A percentile compares a stretch with the other conserved stretches of the same genome.
Conservation (phyloP, 768 basidiomycete genomes). For the Suillus luteus region DNA sequence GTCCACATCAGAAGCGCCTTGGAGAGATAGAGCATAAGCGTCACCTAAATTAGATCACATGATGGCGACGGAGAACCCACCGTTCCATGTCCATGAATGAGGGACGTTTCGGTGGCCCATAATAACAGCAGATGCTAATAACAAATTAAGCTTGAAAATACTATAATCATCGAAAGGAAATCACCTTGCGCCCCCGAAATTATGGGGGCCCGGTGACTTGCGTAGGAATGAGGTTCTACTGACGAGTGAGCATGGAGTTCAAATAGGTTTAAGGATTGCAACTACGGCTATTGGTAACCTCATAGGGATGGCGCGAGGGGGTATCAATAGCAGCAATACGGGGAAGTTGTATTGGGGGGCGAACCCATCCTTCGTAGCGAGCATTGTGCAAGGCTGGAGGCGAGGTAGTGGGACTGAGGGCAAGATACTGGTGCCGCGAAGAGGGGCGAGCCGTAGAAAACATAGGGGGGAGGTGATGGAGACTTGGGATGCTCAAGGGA, state of each 20-base stretch:
- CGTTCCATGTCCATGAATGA: not conserved
- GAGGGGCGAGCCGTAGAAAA: not conserved
- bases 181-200: not conserved
- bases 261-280: not conserved
- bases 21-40: not conserved
- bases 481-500: not conserved
- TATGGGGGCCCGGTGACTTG: not conserved
- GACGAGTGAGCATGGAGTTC: not conserved
- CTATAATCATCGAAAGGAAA: not conserved
- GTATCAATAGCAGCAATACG: not conserved
- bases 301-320: not conserved
- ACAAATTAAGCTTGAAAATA: not conserved
- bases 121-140: not conserved
- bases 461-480: not conserved
- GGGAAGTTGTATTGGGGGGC: not conserved
- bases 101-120: not conserved
- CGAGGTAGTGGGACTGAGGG: not conserved
- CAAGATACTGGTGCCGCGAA: not conserved
- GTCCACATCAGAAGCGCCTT: not conserved
- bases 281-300: not conserved
- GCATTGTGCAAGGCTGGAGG: conserved; percentile 1
- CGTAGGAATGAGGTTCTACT: not conserved
- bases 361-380: conserved; percentile 7
- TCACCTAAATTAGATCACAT: not conserved
- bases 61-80: not conserved